These are phyloP conservation scores for Scheffersomyces illinoinensis DNA, from an alignment of 1,139 yeast species.

Conservation along the genomic window DNA sequence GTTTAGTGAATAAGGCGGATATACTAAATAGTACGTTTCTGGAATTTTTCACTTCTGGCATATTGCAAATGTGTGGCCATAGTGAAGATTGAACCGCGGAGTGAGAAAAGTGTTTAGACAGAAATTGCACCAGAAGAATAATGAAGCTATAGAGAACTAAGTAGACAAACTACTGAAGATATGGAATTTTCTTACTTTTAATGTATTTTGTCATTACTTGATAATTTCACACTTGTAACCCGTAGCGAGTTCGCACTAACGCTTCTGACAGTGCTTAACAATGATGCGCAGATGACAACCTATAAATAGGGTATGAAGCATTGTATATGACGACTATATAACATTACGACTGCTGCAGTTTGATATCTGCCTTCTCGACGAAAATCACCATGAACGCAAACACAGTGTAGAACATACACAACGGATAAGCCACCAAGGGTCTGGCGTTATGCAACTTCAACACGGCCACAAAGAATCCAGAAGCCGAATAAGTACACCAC, in stretches of 20 bases:
- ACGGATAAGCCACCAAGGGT: slow-evolving; percentile 89
- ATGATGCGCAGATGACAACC: not conserved
- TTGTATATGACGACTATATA: not conserved
- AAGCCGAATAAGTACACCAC: slow-evolving; percentile 95
- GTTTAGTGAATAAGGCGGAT: not conserved
- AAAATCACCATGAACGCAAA: slow-evolving; percentile 97
- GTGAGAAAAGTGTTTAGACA: not conserved
- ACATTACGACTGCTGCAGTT: not conserved
- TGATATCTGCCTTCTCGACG: slow-evolving; percentile 49
- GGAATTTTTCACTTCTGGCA: not conserved
- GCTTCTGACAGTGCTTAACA: not conserved
- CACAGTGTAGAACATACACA: slow-evolving; percentile 87
- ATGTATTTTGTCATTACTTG: no score
- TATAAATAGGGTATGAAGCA: not conserved
- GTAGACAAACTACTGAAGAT: no score
- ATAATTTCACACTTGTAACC: no score
- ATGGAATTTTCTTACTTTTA: no score
- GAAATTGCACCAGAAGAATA: not conserved
- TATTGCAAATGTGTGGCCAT: not conserved
- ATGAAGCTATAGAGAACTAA: not conserved
- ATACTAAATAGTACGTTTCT: not conserved
- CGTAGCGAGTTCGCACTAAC: no score
- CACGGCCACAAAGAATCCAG: slow-evolving; percentile 89
- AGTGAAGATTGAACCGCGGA: not conserved
- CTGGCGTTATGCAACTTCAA: slow-evolving; percentile 84